phyloP scores from a whole-genome alignment of 2,329 filamentous ascomycete species.

The Grosmannia clavigera region DNA sequence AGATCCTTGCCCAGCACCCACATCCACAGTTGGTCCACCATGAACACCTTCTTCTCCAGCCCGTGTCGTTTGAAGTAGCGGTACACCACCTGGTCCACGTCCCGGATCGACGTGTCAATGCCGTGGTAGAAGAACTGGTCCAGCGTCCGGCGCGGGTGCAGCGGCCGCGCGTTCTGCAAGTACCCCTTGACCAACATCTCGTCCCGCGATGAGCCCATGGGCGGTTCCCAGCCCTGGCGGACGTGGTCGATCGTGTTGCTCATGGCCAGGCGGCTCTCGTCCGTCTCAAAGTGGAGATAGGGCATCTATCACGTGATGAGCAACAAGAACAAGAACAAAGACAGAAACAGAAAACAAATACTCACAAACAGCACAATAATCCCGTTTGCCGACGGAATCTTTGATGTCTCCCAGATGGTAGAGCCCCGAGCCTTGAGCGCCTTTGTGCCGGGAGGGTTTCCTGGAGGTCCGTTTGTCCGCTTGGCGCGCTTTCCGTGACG shows the following conservation, averaged over 20 bases:
- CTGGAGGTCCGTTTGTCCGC: slow-evolving; percentile 21
- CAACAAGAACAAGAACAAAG: slow-evolving; percentile 1
- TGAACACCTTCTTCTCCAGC: slow-evolving; percentile 46
- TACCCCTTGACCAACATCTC: slow-evolving; percentile 36
- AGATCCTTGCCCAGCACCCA: slow-evolving; percentile 47
- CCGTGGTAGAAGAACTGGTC: slow-evolving; percentile 57
- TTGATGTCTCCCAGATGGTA: slow-evolving; percentile 17
- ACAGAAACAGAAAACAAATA: neutral
- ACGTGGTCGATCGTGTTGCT: slow-evolving; percentile 32
- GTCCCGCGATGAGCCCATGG: slow-evolving; percentile 22
- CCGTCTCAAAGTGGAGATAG: slow-evolving; percentile 52
- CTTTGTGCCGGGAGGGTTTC: slow-evolving; percentile 22
- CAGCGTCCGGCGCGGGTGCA: slow-evolving; percentile 49
- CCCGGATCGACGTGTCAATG: slow-evolving; percentile 45
- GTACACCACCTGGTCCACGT: slow-evolving; percentile 52
- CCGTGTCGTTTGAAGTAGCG: slow-evolving; percentile 32
- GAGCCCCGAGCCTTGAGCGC: slow-evolving; percentile 14
- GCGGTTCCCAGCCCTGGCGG: slow-evolving; percentile 19
- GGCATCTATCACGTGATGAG: slow-evolving; percentile 38
- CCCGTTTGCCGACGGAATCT: slow-evolving; percentile 17
- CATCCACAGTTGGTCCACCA: slow-evolving; percentile 59
- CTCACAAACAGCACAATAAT: slow-evolving; percentile 24
- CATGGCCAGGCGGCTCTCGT: slow-evolving; percentile 42
- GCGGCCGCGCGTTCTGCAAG: slow-evolving; percentile 28
- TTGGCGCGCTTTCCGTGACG: slow-evolving; percentile 22